Evolutionary conservation across 2,329 filamentous ascomycete genomes (phyloP).

Genomic region (Aspergillus quadrilineatus): DNA sequence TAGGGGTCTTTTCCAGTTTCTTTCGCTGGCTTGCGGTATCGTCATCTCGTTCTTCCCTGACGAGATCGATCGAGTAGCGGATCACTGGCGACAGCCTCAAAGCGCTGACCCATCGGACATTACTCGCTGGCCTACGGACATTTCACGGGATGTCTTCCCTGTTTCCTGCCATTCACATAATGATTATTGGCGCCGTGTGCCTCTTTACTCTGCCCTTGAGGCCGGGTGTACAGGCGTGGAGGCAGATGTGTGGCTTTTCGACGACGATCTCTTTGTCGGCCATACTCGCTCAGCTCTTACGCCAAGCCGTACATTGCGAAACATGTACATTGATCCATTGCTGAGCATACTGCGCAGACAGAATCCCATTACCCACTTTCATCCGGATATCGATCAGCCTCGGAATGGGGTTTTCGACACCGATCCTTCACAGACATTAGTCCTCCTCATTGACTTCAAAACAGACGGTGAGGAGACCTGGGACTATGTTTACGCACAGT

Average conservation of each 20-base stretch:
- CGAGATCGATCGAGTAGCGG: constrained; percentile 39
- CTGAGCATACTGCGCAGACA: constrained; percentile 50
- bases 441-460: constrained; percentile 56
- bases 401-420: constrained; percentile 54
- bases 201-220: constrained; percentile 55
- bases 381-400: constrained; percentile 27
- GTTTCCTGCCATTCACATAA: constrained; percentile 59
- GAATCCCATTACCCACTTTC: constrained; percentile 46
- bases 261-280: constrained; percentile 56
- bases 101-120: constrained; percentile 40
- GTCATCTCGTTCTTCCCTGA: constrained; percentile 44
- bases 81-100: constrained; percentile 43
- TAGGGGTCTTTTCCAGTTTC: constrained; percentile 44
- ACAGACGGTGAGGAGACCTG: constrained; percentile 40
- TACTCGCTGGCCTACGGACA: constrained; percentile 47
- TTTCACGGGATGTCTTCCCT: constrained; percentile 51
- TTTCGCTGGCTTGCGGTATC: constrained; percentile 40
- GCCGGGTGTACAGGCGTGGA: constrained; percentile 58
- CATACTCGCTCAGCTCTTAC: constrained; percentile 52
- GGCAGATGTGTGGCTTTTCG: constrained; percentile 58
- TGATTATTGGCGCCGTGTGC: constrained; percentile 58
- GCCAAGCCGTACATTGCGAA: constrained; percentile 48
- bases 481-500: constrained; percentile 41
- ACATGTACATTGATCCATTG: constrained; percentile 55
- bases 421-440: constrained; percentile 49